Percentiles rank a stretch among this genome's conserved stretches.
These are phyloP conservation scores for Coemansia sp. DNA, from an alignment of 192 early-diverging fungal species.

Conservation along the genomic window DNA sequence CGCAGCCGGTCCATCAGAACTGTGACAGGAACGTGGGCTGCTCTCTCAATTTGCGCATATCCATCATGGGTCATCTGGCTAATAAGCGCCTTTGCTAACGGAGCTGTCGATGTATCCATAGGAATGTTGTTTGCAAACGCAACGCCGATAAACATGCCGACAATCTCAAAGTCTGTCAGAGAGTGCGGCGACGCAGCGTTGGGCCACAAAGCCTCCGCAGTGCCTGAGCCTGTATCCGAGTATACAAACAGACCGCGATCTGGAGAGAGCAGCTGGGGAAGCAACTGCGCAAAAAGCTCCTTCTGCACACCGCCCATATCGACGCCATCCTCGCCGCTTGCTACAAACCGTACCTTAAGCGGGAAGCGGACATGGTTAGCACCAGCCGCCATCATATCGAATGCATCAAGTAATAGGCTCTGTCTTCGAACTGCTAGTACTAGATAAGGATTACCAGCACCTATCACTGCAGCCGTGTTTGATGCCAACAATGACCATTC, in stretches of 20 bases:
- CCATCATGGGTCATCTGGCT: conserved; percentile 55
- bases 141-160: conserved; percentile 88
- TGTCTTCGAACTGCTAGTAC: conserved; percentile 73
- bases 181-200: conserved; percentile 61
- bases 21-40: conserved; percentile 34
- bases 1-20: conserved; percentile 51
- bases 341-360: conserved; percentile 72
- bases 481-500: conserved; percentile 41
- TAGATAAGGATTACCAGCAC: conserved; percentile 61
- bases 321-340: conserved; percentile 88
- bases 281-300: conserved; percentile 84
- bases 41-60: conserved; percentile 12
- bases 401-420: conserved; percentile 69
- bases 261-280: conserved; percentile 70
- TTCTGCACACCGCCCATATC: conserved; percentile 97
- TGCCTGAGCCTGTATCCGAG: conserved; percentile 7
- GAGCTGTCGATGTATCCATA: conserved; percentile 60
- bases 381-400: conserved; percentile 45
- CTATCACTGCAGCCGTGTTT: conserved; percentile 7
- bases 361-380: conserved; percentile 23
- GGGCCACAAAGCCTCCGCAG: conserved; percentile 69
- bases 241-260: conserved; percentile 72
- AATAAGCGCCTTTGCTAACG: conserved; percentile 72
- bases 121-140: conserved; percentile 83
- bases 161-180: conserved; percentile 68